Evolutionary conservation across 1,284 basidiomycete genomes (phyloP), one percentile per base, ranked within the genome.

Genomic region (Chondrostereum purpureum): DNA sequence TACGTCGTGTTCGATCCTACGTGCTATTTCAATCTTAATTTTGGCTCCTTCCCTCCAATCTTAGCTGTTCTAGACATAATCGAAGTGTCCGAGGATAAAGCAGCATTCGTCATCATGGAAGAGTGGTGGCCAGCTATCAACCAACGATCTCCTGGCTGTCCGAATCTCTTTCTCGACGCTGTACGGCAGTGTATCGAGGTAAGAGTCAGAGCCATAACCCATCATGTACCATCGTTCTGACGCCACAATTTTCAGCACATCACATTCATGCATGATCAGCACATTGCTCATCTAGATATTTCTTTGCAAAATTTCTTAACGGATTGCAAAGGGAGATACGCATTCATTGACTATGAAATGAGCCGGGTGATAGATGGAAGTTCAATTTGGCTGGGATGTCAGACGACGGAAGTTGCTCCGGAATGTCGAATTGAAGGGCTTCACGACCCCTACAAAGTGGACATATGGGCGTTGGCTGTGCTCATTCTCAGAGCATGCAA

Each of bases 61-160:
- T 8, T 53, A 87, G 83, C 84, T 39, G 68, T 87, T 13, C 60
- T 83, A 22, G 80, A 81, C 54, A 58, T 83, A 20, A 72, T 87
- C 42, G 72, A 77, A 51, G 64, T 76, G 17, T 59, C 64, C 1
- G 56, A 66, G n/a, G 77, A 83, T 44, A 58, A 67, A 42, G 56
- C 83, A 24, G 78, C 68, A 5, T 80, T 88, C 54, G 78, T 88
- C 46, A 75, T 87, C 33, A 86, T 86, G 83, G 84, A 86, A 58
- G 78, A 84, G 59, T 88, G 84, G 83, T 81, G 78, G 13, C 71
- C 80, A 46, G 61, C 83, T 18, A 66, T 82, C 21, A 61, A 71
- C 4, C 70, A 70, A 43, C 60, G 67, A 19, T 62, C 66, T 18
- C 75, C 79, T 13, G 73, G 72, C 55, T 76, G 69, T 51, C 57